Evolutionary conservation across 495 filamentous ascomycete species (phyloP).

Genomic region (Staphylotrichum tortipilum): DNA sequence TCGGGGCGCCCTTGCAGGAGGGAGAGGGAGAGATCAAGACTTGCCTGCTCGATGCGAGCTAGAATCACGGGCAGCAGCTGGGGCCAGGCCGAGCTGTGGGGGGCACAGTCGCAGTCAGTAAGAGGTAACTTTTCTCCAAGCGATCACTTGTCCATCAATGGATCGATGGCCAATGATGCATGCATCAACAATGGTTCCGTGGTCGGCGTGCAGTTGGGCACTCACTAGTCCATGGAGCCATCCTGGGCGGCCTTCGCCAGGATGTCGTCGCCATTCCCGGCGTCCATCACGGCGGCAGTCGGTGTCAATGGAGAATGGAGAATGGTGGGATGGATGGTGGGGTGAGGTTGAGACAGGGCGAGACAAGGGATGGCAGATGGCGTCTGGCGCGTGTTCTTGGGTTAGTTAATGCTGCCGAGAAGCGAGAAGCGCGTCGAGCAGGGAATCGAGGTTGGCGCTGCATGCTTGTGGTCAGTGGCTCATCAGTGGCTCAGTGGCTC

Average conservation of each 20-base stretch:
- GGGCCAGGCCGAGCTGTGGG: constrained; percentile 33
- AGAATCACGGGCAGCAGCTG: constrained; percentile 28
- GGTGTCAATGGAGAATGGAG: no score
- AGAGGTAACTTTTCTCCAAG: neutral
- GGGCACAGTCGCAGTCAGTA: constrained; percentile 4
- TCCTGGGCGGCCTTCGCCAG: constrained; percentile 55
- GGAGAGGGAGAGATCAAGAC: neutral
- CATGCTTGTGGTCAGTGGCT: no score
- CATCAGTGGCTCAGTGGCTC: no score
- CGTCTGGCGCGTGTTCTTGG: no score
- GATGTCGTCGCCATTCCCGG: constrained; percentile 53
- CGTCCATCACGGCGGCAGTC: constrained; percentile 35
- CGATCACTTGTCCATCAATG: no score
- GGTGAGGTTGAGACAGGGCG: constrained; percentile 2
- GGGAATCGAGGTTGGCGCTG: no score
- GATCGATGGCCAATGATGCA: neutral
- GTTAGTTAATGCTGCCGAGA: no score
- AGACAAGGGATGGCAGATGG: no score
- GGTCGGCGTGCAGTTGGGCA: neutral
- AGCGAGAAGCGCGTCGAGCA: neutral
- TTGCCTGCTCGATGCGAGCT: constrained; percentile 34
- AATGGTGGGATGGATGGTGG: neutral
- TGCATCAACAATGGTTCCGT: no score
- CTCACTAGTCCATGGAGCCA: constrained; percentile 62
- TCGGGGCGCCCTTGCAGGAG: neutral